Evolutionary conservation across 345 rosid genomes (phyloP).

Genomic region (Salix arbutifolia): DNA sequence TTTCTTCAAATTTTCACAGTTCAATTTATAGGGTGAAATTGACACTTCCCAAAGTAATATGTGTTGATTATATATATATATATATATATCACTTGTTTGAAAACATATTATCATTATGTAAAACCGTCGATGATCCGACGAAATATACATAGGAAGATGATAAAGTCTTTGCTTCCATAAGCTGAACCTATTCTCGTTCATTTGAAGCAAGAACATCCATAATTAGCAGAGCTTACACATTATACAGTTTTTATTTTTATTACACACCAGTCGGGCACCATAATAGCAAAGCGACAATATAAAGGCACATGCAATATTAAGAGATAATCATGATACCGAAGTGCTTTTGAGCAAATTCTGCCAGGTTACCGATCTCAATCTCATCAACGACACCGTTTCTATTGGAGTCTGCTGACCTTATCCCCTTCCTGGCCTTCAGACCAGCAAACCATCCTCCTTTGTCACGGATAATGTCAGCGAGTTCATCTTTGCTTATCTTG

Average conservation of each 20-base stretch:
- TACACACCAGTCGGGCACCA: neutral
- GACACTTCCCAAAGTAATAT: too few species aligned
- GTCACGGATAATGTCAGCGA: slow-evolving; percentile 10
- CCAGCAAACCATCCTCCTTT: slow-evolving; percentile 2
- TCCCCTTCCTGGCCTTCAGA: slow-evolving; percentile 8
- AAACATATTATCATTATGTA: neutral
- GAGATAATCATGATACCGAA: neutral
- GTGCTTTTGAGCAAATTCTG: slow-evolving; percentile 18
- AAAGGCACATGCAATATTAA: neutral
- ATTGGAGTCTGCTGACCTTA: slow-evolving; percentile 11
- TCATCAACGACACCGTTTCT: slow-evolving; percentile 21
- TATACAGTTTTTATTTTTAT: neutral
- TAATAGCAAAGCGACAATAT: neutral
- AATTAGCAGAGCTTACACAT: neutral
- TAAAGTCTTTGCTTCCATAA: too few species aligned
- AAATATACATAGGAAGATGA: too few species aligned
- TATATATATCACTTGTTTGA: too few species aligned
- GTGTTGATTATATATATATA: too few species aligned
- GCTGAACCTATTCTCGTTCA: neutral
- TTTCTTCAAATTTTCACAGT: too few species aligned
- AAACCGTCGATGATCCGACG: neutral
- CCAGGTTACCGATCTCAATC: slow-evolving; percentile 9
- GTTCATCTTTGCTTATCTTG: slow-evolving; percentile 27
- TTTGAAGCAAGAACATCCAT: neutral
- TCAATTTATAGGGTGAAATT: too few species aligned